Evolutionary conservation across 2,329 filamentous ascomycete genomes (phyloP), one percentile per base, ranked within the genome.

Genomic region (Exutisphaerella laricina): DNA sequence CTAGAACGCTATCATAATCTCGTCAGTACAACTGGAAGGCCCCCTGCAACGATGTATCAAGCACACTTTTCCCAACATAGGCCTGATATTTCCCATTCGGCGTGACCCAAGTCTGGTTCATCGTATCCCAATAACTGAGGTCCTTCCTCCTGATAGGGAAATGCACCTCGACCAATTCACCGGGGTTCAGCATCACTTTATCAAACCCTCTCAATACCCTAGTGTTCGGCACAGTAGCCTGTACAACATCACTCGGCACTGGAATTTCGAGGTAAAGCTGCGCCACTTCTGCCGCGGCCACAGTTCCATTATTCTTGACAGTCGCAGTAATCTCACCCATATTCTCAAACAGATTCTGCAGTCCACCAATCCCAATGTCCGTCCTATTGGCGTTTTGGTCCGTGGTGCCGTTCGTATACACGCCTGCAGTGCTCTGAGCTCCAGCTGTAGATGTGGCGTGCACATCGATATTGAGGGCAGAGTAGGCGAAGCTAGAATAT

Each of bases 251-350:
- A 10, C 48, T 85, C 9, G 49, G 50, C 12, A 54, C 48, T 0
- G 58, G 58, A 8, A 64, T 59, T 17, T 57, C 42, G 5, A 66
- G 36, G 45, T 64, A 65, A 13, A 78, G 54, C 55, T 78, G 75
- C 4, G 71, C 70, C 33, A 78, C 73, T 50, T 78, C 75, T 17
- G 73, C 68, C 25, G 73, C 75, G 10, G 54, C 53, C 30, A 73
- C 58, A 3, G 55, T 54, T 17, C 75, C 75, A 1, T 69, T 73
- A 59, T 78, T 78, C 16, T 65, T 69, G 48, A 78, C 66, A 4
- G 66, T 72, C 3, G 68, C 72, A 4, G 63, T 66, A 26, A 77
- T 66, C 17, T 65, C 63, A 50, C 73, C 72, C 7, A 77, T 61
- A 23, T 67, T 64, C 16, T 76, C 69, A 43, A 73, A 78, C 1